phyloP scores from a whole-genome alignment of 2,329 filamentous ascomycete species.

The Claviceps sp. region DNA sequence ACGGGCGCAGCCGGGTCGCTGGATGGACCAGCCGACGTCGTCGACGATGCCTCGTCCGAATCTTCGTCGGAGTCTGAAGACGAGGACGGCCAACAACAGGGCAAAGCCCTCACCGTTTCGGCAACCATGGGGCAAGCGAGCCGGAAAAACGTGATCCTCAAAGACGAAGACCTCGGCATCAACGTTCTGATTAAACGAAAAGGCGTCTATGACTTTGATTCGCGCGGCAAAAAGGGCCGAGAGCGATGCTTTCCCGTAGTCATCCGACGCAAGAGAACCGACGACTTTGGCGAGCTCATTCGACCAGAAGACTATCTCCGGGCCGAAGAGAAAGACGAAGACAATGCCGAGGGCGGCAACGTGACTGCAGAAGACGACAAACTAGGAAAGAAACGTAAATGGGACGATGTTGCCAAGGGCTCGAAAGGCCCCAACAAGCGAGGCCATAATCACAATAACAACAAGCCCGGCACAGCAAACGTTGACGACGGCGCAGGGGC shows the following conservation, averaged over 20 bases:
- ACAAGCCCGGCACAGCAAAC: conserved; percentile 16
- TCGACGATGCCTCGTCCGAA: conserved; percentile 75
- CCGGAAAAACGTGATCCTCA: conserved; percentile 73
- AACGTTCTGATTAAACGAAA: conserved; percentile 82
- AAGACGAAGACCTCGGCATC: conserved; percentile 81
- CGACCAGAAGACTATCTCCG: conserved; percentile 86
- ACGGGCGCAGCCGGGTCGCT: conserved; percentile 52
- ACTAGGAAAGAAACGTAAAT: conserved; percentile 86
- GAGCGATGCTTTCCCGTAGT: conserved; percentile 88
- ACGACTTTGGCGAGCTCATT: conserved; percentile 91
- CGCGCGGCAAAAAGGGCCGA: conserved; percentile 78
- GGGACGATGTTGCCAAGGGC: conserved; percentile 52
- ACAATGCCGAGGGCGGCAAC: conserved; percentile 40
- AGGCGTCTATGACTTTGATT: conserved; percentile 85
- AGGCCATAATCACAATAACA: conserved; percentile 30
- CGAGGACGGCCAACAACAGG: conserved; percentile 80
- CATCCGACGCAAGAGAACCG: conserved; percentile 61
- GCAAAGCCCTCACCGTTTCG: conserved; percentile 79
- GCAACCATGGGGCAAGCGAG: conserved; percentile 72
- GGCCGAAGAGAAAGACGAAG: conserved; percentile 77
- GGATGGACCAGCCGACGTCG: conserved; percentile 57
- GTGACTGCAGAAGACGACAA: conserved; percentile 38
- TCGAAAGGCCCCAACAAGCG: conserved; percentile 42
- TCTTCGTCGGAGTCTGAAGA: conserved; percentile 80
- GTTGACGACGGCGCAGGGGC: conserved; percentile 32